Conservation (phyloP, 2,329 filamentous ascomycete species). For the Phialophora tarda region DNA sequence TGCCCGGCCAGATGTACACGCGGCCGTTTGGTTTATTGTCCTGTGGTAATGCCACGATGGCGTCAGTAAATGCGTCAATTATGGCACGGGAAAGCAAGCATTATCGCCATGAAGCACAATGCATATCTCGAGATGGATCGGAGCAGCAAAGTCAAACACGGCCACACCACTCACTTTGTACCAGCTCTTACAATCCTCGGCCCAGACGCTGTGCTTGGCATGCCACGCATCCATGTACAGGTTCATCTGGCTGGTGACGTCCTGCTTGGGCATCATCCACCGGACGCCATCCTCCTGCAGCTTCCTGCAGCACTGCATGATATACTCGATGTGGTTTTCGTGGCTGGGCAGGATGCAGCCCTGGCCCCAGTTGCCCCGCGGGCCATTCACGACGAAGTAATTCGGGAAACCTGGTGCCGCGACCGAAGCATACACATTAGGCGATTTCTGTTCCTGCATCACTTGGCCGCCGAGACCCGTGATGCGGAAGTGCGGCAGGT, state of each 20-base stretch:
- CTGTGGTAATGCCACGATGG: neutral
- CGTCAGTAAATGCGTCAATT: neutral
- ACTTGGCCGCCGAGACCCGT: constrained; percentile 42
- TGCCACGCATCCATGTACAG: constrained; percentile 38
- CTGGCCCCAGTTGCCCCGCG: constrained; percentile 41
- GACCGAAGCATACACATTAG: constrained; percentile 52
- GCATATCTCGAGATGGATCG: constrained; percentile 40
- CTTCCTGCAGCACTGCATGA: constrained; percentile 43
- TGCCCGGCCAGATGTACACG: constrained; percentile 50
- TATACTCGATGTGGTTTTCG: constrained; percentile 41
- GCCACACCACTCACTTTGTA: constrained; percentile 45
- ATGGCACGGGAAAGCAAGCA: too few species aligned
- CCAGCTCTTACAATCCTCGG: constrained; percentile 41
- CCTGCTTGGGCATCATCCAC: constrained; percentile 32
- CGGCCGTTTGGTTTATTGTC: constrained; percentile 40
- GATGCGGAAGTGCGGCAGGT: constrained; percentile 53
- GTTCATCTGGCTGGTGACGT: constrained; percentile 38
- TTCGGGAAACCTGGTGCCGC: constrained; percentile 54
- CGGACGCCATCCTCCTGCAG: constrained; percentile 45
- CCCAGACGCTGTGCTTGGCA: constrained; percentile 44
- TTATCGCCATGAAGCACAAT: constrained; percentile 41
- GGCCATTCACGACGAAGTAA: constrained; percentile 45
- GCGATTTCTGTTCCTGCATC: constrained; percentile 54
- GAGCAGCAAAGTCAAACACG: constrained; percentile 40
- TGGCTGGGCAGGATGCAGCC: constrained; percentile 41